Conservation (phyloP, 2,329 filamentous ascomycete genomes). For the Trichoderma pleuroti region DNA sequence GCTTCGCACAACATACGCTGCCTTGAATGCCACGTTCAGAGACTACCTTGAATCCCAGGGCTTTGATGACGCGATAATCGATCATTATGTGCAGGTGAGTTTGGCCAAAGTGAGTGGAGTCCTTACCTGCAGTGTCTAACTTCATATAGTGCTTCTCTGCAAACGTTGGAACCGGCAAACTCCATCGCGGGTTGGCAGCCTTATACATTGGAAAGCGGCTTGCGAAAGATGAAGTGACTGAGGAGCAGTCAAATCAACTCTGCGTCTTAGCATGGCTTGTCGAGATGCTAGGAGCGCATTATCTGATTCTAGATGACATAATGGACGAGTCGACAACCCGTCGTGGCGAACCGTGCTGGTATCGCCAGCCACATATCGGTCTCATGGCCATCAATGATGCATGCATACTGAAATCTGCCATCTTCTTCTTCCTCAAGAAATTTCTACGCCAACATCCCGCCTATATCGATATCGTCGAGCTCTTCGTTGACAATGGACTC, state of each 20-base stretch:
- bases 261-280: not conserved
- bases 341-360: not conserved
- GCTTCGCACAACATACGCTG: not conserved
- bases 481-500: not conserved
- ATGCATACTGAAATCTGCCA: not conserved
- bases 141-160: not conserved
- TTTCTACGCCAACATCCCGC: not conserved
- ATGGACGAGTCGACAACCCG: not conserved
- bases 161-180: not conserved
- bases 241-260: not conserved
- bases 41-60: not conserved
- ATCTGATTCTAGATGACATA: not conserved
- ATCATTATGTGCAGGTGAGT: not conserved
- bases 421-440: not conserved
- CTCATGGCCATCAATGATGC: not conserved
- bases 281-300: not conserved
- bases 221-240: not conserved
- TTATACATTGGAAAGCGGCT: not conserved
- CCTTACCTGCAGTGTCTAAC: not conserved
- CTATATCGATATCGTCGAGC: not conserved
- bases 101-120: not conserved
- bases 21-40: not conserved
- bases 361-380: not conserved
- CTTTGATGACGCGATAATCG: not conserved
- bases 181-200: not conserved